These are phyloP conservation scores for Cutaneotrichosporon dermatis DNA, from an alignment of 1,284 basidiomycete genomes.

Conservation along the genomic window DNA sequence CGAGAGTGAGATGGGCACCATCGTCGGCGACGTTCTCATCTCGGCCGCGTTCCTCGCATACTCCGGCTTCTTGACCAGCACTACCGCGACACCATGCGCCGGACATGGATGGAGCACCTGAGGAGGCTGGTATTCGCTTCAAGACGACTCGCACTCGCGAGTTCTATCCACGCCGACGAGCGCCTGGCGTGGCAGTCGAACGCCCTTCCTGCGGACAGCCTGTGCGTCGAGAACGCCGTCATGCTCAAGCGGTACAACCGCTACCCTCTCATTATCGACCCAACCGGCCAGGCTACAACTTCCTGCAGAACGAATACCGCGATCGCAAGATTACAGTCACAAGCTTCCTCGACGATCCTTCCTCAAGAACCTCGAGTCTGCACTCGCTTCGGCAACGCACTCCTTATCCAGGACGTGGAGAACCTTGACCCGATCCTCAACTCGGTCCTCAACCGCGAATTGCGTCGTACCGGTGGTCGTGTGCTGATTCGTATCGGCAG, in stretches of 20 bases:
- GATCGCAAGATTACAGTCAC: slow-evolving; percentile 97
- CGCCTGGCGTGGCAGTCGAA: slow-evolving; percentile 94
- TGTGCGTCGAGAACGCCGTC: slow-evolving; percentile 97
- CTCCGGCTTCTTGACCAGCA: slow-evolving; percentile 96
- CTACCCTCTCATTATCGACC: slow-evolving; percentile 97
- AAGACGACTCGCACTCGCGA: slow-evolving; percentile 96
- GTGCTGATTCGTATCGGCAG: slow-evolving; percentile 96
- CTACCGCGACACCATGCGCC: slow-evolving; percentile 96
- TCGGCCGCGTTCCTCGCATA: slow-evolving; percentile 97
- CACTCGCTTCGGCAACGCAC: slow-evolving; percentile 98
- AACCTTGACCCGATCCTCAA: slow-evolving; percentile 97
- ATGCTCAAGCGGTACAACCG: slow-evolving; percentile 98
- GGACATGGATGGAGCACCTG: slow-evolving; percentile 88
- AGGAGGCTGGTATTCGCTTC: slow-evolving; percentile 86
- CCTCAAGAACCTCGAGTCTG: slow-evolving; percentile 96
- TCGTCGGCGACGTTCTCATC: slow-evolving; percentile 92
- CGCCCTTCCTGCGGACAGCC: slow-evolving; percentile 86
- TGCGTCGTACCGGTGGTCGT: slow-evolving; percentile 90
- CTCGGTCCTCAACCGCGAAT: slow-evolving; percentile 94
- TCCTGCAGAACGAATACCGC: slow-evolving; percentile 90
- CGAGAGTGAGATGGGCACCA: slow-evolving; percentile 97
- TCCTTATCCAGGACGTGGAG: slow-evolving; percentile 97
- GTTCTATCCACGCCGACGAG: slow-evolving; percentile 97
- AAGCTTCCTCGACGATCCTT: slow-evolving; percentile 98
- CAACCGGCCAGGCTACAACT: slow-evolving; percentile 97